Evolutionary conservation across 1,139 yeast genomes (phyloP), one percentile per base, ranked within the genome.

Genomic region (Suhomyces choctaworum): DNA sequence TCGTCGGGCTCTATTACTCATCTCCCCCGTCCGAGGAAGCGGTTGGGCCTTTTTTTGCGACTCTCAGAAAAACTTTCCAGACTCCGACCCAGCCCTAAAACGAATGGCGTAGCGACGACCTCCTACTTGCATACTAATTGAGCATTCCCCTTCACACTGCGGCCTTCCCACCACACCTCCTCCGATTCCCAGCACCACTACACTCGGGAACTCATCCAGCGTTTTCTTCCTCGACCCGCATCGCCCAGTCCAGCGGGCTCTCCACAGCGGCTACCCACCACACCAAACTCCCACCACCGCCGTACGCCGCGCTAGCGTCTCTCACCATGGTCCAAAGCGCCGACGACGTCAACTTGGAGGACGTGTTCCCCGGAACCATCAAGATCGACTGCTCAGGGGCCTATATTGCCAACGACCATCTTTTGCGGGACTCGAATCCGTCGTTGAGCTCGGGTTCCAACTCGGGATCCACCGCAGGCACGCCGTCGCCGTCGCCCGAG

Each of bases 321-420:
- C 45, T 9, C 31, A 38, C 16, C 38, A 45, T 22, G 58, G 52
- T 25, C 37, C 58, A 28, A 20, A 22, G 16, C 21, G 13, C 27
- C 19, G 32, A 29, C 12, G 32, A 29, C 13, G 27, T 36, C 24
- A 51, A 60, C 39, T 52, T 66, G 33, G 59, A 60, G 29, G 47
- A 45, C 24, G 68, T 53, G 4, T 54, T 52, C 39, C 64, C 64
- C 4, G 76, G 76, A 4, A 67, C 71, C 19, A 65, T 70, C 29
- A 58, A 56, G 37, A 69, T 70, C 28, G 76, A 70, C 40, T 67
- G 74, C 45, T 64, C 71, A 2, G 76, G 75, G 1, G 74, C 76
- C 0, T 70, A 59, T 41, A 70, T 70, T 11, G 76, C 73, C 37
- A 70, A 70, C 44, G 75, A 69, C 44, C 62, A 63, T 40, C 51